Conservation (phyloP, 805 yeast genomes). For the Alloascoidea africana region DNA sequence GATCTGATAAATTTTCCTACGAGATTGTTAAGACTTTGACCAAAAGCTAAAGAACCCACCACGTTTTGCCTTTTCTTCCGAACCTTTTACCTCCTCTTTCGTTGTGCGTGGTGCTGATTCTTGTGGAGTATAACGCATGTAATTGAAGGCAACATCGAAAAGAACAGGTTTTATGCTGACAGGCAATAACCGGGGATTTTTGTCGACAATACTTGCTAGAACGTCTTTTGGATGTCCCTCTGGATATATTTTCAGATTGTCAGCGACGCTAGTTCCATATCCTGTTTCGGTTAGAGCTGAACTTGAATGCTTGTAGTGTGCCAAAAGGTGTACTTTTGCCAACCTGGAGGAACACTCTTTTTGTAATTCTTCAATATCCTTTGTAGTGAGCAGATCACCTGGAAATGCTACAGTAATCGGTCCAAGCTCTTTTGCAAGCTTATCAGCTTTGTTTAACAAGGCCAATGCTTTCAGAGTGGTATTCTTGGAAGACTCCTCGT, state of each 20-base stretch:
- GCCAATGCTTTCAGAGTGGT: slow-evolving; percentile 30
- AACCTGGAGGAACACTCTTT: slow-evolving; percentile 8
- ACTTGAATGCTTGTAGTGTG: slow-evolving; percentile 28
- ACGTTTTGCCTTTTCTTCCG: too few species aligned
- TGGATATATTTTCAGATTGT: slow-evolving; percentile 14
- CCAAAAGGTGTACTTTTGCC: slow-evolving; percentile 26
- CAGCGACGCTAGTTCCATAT: slow-evolving; percentile 15
- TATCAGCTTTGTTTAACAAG: slow-evolving; percentile 21
- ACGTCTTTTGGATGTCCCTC: slow-evolving; percentile 15
- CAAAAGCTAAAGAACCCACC: too few species aligned
- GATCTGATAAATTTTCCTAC: too few species aligned
- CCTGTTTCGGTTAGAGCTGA: slow-evolving; percentile 12
- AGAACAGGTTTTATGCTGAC: slow-evolving; percentile 76
- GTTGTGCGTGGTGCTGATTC: too few species aligned
- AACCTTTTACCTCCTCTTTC: too few species aligned
- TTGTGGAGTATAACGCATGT: slow-evolving; percentile 49
- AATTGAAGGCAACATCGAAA: slow-evolving; percentile 83
- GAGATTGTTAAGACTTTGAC: too few species aligned
- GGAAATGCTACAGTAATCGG: slow-evolving; percentile 20
- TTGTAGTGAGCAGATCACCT: slow-evolving; percentile 20
- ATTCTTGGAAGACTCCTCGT: slow-evolving; percentile 23
- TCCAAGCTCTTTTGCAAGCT: slow-evolving; percentile 9
- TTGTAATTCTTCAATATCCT: slow-evolving; percentile 15
- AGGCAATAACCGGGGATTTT: slow-evolving; percentile 31
- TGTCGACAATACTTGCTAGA: slow-evolving; percentile 18